Percentiles rank a stretch among this genome's conserved stretches.
Conservation (phyloP, 805 yeast species). For the Yamadazyma kitorensis region DNA sequence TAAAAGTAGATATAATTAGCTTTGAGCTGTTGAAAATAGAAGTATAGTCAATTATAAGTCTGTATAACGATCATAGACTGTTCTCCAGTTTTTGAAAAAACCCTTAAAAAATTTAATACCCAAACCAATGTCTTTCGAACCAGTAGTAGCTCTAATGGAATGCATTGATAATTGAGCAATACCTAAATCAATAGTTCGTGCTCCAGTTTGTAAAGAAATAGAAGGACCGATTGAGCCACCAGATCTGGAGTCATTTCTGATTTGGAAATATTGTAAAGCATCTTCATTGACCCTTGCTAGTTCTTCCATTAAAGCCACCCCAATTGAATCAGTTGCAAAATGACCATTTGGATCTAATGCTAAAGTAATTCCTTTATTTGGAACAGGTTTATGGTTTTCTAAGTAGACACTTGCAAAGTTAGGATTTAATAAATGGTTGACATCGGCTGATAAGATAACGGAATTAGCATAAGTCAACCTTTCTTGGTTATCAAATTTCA, state of each 20-base stretch:
- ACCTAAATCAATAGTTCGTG: constrained; percentile 77
- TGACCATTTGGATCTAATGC: constrained; percentile 77
- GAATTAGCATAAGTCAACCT: constrained; percentile 65
- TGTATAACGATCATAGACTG: constrained; percentile 50
- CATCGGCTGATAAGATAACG: constrained; percentile 79
- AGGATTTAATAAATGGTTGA: constrained; percentile 78
- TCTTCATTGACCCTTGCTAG: constrained; percentile 65
- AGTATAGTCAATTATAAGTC: constrained; percentile 36
- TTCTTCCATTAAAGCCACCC: constrained; percentile 67
- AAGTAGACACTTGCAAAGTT: constrained; percentile 66
- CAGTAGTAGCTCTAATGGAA: constrained; percentile 77
- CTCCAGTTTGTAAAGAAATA: constrained; percentile 61
- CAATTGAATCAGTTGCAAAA: constrained; percentile 79
- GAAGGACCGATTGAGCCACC: constrained; percentile 90
- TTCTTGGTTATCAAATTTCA: constrained; percentile 24
- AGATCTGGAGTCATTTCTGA: constrained; percentile 78
- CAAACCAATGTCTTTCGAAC: constrained; percentile 72
- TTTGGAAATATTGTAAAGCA: constrained; percentile 75
- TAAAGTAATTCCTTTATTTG: constrained; percentile 71
- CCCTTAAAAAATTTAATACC: constrained; percentile 71
- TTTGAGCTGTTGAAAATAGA: no score
- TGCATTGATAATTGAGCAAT: constrained; percentile 86
- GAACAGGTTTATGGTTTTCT: constrained; percentile 76
- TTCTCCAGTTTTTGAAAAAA: constrained; percentile 67
- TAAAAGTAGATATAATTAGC: no score